A percentile compares a stretch with the other conserved stretches of the same genome.
Conservation (phyloP, 805 yeast genomes). For the Phaffomyces thermotolerans region DNA sequence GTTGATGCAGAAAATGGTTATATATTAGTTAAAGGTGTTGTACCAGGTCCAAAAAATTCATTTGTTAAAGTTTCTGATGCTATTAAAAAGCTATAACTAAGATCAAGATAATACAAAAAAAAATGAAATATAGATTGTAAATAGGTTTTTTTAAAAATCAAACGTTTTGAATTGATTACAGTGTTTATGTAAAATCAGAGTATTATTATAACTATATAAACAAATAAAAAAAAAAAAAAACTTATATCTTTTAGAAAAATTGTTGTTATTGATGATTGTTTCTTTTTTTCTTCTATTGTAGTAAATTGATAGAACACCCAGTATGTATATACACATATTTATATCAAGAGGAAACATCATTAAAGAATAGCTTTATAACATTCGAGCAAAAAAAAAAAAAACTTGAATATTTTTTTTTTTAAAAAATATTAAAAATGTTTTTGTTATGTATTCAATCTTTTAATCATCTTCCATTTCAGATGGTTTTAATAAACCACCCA, state of each 20-base stretch:
- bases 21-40: constrained; percentile 78
- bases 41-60: constrained; percentile 82
- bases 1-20: constrained; percentile 78
- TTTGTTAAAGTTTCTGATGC: constrained; percentile 70
- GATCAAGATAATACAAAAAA: background rate
- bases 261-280: no score
- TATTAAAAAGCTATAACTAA: constrained; percentile 34
- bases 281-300: no score
- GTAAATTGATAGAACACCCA: no score
- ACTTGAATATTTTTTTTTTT: background rate
- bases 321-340: no score
- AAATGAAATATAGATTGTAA: background rate
- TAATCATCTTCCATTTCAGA: constrained; percentile 81
- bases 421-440: background rate
- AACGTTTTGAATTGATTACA: no score
- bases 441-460: constrained; percentile 14
- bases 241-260: no score
- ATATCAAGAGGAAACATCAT: no score
- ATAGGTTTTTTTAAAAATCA: background rate
- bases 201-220: no score
- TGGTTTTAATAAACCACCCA: constrained; percentile 93
- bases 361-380: no score
- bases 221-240: no score
- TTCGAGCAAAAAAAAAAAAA: background rate
- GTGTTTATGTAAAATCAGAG: no score